Conservation (phyloP, 116 monocot genomes). For the Papilionanthe hybrid region DNA sequence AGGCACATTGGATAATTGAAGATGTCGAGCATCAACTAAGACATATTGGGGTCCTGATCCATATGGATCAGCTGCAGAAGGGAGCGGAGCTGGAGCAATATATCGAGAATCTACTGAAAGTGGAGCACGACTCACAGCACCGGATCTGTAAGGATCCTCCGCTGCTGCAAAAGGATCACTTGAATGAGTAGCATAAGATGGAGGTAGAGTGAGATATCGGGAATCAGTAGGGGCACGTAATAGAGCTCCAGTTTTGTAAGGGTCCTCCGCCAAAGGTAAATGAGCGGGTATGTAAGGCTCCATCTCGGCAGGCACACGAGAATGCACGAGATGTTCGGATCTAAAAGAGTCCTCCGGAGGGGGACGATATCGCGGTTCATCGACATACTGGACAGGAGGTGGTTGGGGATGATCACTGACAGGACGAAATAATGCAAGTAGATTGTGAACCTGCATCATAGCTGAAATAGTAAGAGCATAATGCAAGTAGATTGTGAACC, state of each 20-base stretch:
- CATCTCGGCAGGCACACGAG: background rate
- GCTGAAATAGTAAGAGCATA: constrained; percentile 2
- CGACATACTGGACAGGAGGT: background rate
- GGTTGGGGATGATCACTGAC: constrained; percentile 8
- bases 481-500: constrained; percentile 28
- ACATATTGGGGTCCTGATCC: background rate
- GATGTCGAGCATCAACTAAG: constrained; percentile 5
- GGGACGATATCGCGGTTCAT: background rate
- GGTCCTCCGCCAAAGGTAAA: background rate
- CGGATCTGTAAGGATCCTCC: constrained; percentile 10
- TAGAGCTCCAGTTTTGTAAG: background rate
- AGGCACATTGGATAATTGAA: background rate
- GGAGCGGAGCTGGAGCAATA: background rate
- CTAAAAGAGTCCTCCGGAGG: constrained; percentile 3
- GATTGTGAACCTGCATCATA: constrained; percentile 27
- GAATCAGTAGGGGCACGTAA: background rate
- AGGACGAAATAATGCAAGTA: constrained; percentile 30
- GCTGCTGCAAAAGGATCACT: background rate
- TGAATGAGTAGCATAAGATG: background rate
- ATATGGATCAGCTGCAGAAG: constrained; percentile 14
- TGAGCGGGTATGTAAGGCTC: constrained; percentile 5
- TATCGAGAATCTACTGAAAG: constrained; percentile 10
- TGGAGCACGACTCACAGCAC: background rate
- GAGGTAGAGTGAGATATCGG: background rate
- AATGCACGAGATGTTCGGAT: background rate